Base-by-base conservation (phyloP, 768 basidiomycete genomes). In the Gymnopilus junonius region DNA sequence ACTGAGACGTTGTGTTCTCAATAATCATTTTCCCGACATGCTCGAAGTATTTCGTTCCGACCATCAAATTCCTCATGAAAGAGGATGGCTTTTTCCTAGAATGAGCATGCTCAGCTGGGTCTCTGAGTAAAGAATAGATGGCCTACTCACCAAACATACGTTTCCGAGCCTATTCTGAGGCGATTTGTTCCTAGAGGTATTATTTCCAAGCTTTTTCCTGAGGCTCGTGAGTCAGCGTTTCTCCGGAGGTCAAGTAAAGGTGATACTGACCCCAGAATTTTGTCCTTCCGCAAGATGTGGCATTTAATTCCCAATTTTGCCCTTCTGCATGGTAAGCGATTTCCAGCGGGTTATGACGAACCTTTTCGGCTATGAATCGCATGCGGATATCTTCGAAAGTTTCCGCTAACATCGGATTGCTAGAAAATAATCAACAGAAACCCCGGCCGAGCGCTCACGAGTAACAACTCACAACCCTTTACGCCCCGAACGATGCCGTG, bases 171-270 rank as follows among this genome's bases (percentile, higher is more conserved):
- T 55, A 93, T 87, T 68, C 74, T 85, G 62, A 95, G 77, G 61
- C 84, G 85, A 23, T 87, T 90, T 3, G 78, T 85, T 12, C 94
- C 94, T 56, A 90, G 77, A 20, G 93, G 94, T 45, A 93, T 91
- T 48, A 96, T 86, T 76, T 95, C 94, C 69, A 95, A 76, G 67
- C 91, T 93, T 79, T 93, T 94, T n/a, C 94, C 93, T 93, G 67
- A 14, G 55, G 48, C 68, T 40, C 61, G 61, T 61, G 58, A 63
- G 69, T 58, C 59, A 55, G 51, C 40, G 39, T 50, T 62, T 63
- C 35, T 46, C 62, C 61, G 63, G 59, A 21, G 21, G 31, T 8
- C 35, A 39, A 48, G 32, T 37, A 58, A 54, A 39, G 7, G 11
- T n/a, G 58, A 66, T 11, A 82, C 87, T 62, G 74, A 92, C 93